Evolutionary conservation across 2,329 filamentous ascomycete genomes (phyloP), one percentile per base, ranked within the genome.

Genomic region (Teratosphaeriaceae sp.): DNA sequence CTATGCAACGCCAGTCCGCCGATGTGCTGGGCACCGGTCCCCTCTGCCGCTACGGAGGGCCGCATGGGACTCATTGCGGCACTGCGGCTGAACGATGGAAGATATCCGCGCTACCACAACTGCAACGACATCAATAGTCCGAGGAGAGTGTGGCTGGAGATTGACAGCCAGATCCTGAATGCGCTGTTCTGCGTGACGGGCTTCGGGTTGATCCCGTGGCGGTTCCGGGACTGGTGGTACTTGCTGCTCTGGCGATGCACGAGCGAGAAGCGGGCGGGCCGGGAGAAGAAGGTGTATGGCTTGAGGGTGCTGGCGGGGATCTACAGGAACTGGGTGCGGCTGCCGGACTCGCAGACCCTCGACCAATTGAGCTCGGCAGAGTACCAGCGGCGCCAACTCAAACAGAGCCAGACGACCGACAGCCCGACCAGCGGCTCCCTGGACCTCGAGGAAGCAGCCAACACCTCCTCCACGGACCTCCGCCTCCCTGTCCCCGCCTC

Each of bases 111-210:
- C 26, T 52, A 54, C 21, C 38, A 54, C 29, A 55, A 58, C 39
- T 62, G 60, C 49, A 61, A 63, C 38, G 54, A 61, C 30, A 58
- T 63, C 40, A 47, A 61, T 56, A 88, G 84, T 0, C 80, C 85
- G 2, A 78, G 87, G n/a, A 73, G 84, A 16, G 81, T 81, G 46
- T 94, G 88, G 88, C 79, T 95, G 52, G 88, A 95, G 65, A 82
- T 79, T 55, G 84, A 88, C 61, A 85, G 83, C 1, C 88, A 94
- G 60, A 84, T 94, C 45, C 67, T 90, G 18, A 94, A 88, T 57
- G 84, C 76, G 0, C 75, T 94, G 1, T 94, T 94, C 72, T 92
- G 86, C 64, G 81, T 94, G 5, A 90, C 87, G 1, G 87, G 82
- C 1, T 90, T 94, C 52, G 88, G 88, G 0, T 73, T 92, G 11